Base-by-base conservation (phyloP, 768 basidiomycete genomes). In the Hericium rajendrae region DNA sequence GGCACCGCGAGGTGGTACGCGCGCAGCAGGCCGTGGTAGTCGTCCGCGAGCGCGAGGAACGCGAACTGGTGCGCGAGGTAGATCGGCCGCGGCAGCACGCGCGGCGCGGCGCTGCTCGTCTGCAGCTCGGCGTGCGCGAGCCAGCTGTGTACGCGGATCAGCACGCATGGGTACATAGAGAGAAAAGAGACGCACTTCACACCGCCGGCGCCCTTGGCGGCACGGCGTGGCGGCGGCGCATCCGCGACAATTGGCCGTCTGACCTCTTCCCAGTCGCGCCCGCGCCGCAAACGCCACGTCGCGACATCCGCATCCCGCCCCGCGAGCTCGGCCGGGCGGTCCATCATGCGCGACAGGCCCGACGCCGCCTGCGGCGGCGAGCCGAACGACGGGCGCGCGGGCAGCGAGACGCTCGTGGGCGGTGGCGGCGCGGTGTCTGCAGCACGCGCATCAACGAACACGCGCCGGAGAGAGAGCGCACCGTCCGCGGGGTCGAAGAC, bases 1-100 rank as follows among this genome's bases (percentile, higher is more conserved):
- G 73, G 69, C 38, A 85, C 73, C 57, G 83, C 82, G 49, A 88
- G 75, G 55, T 81, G 79, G 59, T 80, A 81, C 3, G 78, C 76
- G 38, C 83, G 81, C 39, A 86, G 79, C n/a, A 88, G 79, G 0
- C 88, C 85, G 56, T 91, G 84, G 65, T 91, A 90, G 62, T 92
- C 85, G 60, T 86, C 82, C 12, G 82, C 82, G 0, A 92, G 77
- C 2, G 82, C 78, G 63, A 81, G 78, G 74, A 95, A 95, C 11
- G 84, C 76, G 67, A 95, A 91, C 59, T 94, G 91, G 62, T 91
- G 88, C 0, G 84, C 82, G 16, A 91, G 82, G 69, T 95, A 95
- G 32, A 97, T 77, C 0, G 88, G 77, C 0, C 84, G 78, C 2
- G 91, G 88, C 0, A 89, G 76, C 38, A 90, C 73, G 2, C 70